phyloP scores from a whole-genome alignment of 148 eudicot species.

The Vaccinium myrtillus region DNA sequence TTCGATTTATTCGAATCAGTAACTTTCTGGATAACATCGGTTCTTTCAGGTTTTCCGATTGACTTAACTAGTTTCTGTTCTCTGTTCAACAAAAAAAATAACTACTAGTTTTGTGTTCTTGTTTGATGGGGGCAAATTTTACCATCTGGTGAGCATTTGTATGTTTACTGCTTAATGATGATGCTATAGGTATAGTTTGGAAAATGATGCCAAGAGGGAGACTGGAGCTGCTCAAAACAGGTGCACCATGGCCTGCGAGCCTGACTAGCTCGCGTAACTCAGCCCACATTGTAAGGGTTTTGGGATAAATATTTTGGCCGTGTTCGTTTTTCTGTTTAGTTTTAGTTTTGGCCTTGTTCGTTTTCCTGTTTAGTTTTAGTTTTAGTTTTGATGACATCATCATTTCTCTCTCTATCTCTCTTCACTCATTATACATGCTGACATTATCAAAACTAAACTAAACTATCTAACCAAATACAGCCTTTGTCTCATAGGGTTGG shows the following conservation, averaged over 20 bases:
- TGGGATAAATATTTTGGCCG: background rate
- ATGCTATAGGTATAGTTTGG: background rate
- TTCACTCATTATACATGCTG: too few relatives aligned
- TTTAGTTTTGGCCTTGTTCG: background rate
- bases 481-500: too few relatives aligned
- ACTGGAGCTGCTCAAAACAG: background rate
- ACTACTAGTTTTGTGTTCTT: too few relatives aligned
- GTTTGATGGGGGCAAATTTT: background rate
- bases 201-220: background rate
- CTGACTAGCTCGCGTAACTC: background rate
- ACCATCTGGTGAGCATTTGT: background rate
- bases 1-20: background rate
- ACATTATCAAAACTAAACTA: too few relatives aligned
- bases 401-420: too few relatives aligned
- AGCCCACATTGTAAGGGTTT: background rate
- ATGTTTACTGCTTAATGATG: background rate
- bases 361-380: too few relatives aligned
- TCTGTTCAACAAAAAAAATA: too few relatives aligned
- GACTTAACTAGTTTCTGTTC: background rate
- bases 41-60: background rate
- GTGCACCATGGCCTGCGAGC: background rate
- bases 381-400: too few relatives aligned
- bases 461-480: too few relatives aligned
- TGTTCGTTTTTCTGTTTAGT: too few relatives aligned
- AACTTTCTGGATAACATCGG: background rate